Percentiles rank a stretch among this genome's conserved stretches.
These are phyloP conservation scores for Hypoxylon intermedium DNA, from an alignment of 495 filamentous ascomycete genomes.

Conservation along the genomic window DNA sequence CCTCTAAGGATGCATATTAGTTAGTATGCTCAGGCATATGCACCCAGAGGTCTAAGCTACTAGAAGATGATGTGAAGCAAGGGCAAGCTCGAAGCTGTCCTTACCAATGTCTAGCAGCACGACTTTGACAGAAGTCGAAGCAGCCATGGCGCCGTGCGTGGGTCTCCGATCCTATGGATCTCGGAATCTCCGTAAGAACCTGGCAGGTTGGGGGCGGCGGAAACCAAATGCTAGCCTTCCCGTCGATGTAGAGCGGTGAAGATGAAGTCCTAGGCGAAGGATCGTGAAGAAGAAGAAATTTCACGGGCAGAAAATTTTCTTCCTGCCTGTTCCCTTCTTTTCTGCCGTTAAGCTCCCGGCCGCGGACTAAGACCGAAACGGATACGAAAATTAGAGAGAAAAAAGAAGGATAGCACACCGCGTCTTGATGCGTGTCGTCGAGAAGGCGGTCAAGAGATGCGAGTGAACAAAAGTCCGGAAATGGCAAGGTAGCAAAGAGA, in stretches of 20 bases:
- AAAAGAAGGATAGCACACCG: conserved; percentile 16
- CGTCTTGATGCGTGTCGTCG: conserved; percentile 36
- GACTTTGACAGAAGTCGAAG: conserved; percentile 45
- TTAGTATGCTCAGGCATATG: conserved; percentile 45
- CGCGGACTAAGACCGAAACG: conserved; percentile 4
- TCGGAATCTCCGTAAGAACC: conserved; percentile 26
- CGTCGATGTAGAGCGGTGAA: conserved; percentile 37
- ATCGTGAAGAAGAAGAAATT: conserved; percentile 25
- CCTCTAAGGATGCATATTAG: conserved; percentile 62
- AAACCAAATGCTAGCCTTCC: conserved; percentile 28
- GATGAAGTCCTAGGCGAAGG: conserved; percentile 12
- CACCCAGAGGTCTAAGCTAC: conserved; percentile 32
- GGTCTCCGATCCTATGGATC: conserved; percentile 30
- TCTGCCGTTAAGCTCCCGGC: conserved; percentile 15
- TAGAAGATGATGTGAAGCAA: conserved; percentile 22
- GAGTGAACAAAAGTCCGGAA: conserved; percentile 26
- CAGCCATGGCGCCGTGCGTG: conserved; percentile 36
- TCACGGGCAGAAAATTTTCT: conserved; percentile 29
- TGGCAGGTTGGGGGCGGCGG: conserved; percentile 23
- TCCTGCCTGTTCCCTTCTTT: conserved; percentile 20
- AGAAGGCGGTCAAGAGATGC: conserved; percentile 43
- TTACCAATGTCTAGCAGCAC: conserved; percentile 61
- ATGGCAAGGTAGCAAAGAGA: conserved; percentile 15
- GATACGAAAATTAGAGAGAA: too few relatives aligned
- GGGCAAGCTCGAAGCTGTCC: conserved; percentile 33